Percentiles rank a stretch among this genome's conserved stretches.
phyloP scores from a whole-genome alignment of 2,329 filamentous ascomycete genomes.

The Claviceps lovelessii region DNA sequence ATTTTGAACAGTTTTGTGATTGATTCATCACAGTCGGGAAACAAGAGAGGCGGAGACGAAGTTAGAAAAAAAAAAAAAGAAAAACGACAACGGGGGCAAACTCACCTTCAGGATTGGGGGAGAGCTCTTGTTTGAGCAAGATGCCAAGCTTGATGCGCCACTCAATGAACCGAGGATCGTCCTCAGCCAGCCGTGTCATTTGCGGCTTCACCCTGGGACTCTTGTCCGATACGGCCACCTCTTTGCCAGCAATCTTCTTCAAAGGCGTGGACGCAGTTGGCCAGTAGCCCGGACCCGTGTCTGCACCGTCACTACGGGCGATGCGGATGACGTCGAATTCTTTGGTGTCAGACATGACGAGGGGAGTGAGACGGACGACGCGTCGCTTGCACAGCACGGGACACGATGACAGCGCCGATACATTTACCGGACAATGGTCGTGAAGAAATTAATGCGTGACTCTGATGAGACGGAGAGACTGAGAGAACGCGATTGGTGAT shows the following conservation, averaged over 20 bases:
- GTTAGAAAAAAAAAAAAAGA: background rate
- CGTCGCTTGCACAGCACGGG: background rate
- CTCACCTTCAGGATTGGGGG: constrained; percentile 25
- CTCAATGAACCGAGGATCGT: constrained; percentile 29
- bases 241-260: constrained; percentile 23
- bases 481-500: background rate
- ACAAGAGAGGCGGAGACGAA: background rate
- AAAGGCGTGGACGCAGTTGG: constrained; percentile 17
- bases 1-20: background rate
- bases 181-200: constrained; percentile 27
- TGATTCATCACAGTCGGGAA: no score
- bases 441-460: background rate
- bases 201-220: constrained; percentile 26
- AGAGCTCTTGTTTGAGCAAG: constrained; percentile 30
- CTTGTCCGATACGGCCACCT: constrained; percentile 19
- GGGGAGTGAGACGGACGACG: no score
- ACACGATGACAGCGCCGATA: background rate
- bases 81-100: no score
- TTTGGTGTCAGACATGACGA: constrained; percentile 20
- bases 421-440: background rate
- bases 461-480: background rate
- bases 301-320: constrained; percentile 31
- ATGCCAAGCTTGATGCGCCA: constrained; percentile 32
- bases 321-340: constrained; percentile 29
- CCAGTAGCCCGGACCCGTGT: constrained; percentile 32